Evolutionary conservation across 192 early-diverging fungal genomes (phyloP).

Genomic region (Mortierella antarctica): DNA sequence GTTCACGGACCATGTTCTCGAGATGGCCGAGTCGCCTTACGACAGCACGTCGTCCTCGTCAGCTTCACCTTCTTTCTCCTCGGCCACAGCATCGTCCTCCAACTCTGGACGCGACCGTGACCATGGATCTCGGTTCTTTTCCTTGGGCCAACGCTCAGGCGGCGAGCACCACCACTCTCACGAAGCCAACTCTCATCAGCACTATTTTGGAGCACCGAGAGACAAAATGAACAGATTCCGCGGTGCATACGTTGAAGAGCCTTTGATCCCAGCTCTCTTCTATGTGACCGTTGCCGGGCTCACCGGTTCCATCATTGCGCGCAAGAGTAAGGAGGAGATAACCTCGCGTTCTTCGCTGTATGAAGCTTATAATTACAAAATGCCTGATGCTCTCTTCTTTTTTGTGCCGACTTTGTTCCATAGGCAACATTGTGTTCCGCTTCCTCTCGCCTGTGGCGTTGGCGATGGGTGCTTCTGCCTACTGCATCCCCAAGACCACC

Average conservation of each 20-base stretch:
- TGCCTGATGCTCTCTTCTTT: not conserved
- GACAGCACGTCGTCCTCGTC: conserved; percentile 1
- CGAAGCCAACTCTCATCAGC: not conserved
- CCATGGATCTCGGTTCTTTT: conserved; percentile 18
- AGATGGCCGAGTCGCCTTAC: conserved; percentile 31
- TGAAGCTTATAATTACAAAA: not conserved
- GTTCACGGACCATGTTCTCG: conserved; percentile 35
- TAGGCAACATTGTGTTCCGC: conserved; percentile 38
- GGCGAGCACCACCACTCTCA: not conserved
- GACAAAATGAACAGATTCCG: not conserved
- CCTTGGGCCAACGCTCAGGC: not conserved
- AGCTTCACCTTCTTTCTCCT: conserved; percentile 4
- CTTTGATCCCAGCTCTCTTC: conserved; percentile 32
- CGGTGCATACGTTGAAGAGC: conserved; percentile 36
- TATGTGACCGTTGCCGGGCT: conserved; percentile 33
- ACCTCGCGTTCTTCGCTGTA: not conserved
- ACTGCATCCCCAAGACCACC: conserved; percentile 45
- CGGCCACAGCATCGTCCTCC: conserved; percentile 9
- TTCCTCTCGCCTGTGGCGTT: conserved; percentile 35
- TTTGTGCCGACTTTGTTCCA: not conserved
- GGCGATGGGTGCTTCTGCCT: conserved; percentile 31
- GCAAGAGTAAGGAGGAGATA: conserved; percentile 25
- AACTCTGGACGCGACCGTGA: conserved; percentile 7
- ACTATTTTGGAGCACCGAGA: not conserved
- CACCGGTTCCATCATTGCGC: conserved; percentile 37